These are phyloP conservation scores for Penicillium canariense DNA, from an alignment of 495 filamentous ascomycete species.

Conservation along the genomic window DNA sequence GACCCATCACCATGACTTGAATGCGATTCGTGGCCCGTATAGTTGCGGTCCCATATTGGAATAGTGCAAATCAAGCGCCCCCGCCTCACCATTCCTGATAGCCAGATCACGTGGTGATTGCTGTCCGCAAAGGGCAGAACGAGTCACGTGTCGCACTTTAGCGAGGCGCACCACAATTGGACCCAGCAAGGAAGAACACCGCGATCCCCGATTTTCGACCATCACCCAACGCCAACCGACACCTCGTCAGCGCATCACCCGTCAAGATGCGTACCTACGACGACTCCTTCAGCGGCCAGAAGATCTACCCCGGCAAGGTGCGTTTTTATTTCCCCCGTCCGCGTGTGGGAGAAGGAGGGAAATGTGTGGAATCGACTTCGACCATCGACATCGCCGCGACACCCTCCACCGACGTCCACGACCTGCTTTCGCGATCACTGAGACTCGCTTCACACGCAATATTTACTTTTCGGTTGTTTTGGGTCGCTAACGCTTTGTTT, in stretches of 20 bases:
- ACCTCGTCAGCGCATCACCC: slow-evolving; percentile 52
- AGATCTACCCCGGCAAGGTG: slow-evolving; percentile 99
- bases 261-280: slow-evolving; percentile 97
- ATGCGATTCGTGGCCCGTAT: too few species aligned
- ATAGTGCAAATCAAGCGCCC: not conserved
- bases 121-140: slow-evolving; percentile 40
- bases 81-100: not conserved
- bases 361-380: slow-evolving; percentile 21
- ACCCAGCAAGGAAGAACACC: slow-evolving; percentile 34
- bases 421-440: not conserved
- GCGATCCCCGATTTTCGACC: slow-evolving; percentile 46
- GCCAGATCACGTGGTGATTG: slow-evolving; percentile 14
- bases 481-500: slow-evolving; percentile 31
- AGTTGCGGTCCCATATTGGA: not conserved
- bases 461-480: not conserved
- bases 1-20: too few species aligned
- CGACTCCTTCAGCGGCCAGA: slow-evolving; percentile 95
- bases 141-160: slow-evolving; percentile 47
- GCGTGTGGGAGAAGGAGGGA: slow-evolving; percentile 21
- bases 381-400: slow-evolving; percentile 13
- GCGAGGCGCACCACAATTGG: slow-evolving; percentile 54
- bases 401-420: slow-evolving; percentile 2
- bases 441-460: slow-evolving; percentile 5
- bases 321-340: slow-evolving; percentile 36
- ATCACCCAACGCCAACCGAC: slow-evolving; percentile 52